Base-by-base conservation (phyloP, 371 early-diverging fungal species). In the Apophysomyces sp. region DNA sequence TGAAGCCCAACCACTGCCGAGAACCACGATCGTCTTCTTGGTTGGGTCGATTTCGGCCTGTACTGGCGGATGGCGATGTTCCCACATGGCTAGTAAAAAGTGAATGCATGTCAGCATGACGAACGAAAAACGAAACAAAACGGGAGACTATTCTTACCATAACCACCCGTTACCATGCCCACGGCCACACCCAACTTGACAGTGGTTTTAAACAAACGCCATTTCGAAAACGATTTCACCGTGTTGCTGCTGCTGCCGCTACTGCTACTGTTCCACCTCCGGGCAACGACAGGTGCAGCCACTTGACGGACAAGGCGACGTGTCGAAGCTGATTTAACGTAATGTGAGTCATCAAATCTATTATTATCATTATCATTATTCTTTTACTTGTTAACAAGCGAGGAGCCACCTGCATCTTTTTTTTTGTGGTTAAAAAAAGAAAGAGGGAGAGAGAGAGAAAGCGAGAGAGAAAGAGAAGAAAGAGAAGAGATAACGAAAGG, bases 1-100 rank as follows among this genome's bases (percentile, higher is more conserved):
- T n/a, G 92, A 83, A 31, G 89, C 93, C 95, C 94, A 95, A 16
- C 95, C 94, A 21, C 88, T 88, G 31, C 95, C 95, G 37, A 95
- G 76, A 15, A 94, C 80, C 24, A 91, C 90, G 58, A 94, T 73
- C 1, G 92, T 92, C 73, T 92, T 90, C 67, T 92, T 92, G 60
- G 67, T 76, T 27, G 87, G 90, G 65, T 94, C 94, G 63, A 84
- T 86, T 24, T 82, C 83, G 55, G 71, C 68, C 68, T 94, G 94
- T 29, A 72, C 69, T 2, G 75, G 72, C 13, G 94, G 94, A 60
- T 92, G 78, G 56, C 85, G 85, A 62, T 77, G 78, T 29, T 68
- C 69, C 61, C 84, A 85, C 70, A 86, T 75, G 52, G 64, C 81
- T 78, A 65, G 31, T 26, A 21, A 41, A 34, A 53, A 36, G 28